phyloP scores from a whole-genome alignment of 2,329 filamentous ascomycete species.

The Cadophora luteo-olivacea region DNA sequence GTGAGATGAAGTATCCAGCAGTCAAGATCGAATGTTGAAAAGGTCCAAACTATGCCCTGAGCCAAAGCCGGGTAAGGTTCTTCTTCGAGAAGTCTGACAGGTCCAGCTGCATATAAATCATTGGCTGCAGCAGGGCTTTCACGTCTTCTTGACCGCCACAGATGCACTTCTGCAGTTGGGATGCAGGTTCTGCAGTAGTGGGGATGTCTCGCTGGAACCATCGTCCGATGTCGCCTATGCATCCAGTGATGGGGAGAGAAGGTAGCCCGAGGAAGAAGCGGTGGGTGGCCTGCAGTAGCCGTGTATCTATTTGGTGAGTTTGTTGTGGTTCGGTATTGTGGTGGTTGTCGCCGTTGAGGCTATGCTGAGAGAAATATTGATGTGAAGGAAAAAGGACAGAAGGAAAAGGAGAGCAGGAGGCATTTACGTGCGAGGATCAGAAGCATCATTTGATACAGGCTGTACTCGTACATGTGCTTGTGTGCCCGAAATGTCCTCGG shows the following conservation, averaged over 20 bases:
- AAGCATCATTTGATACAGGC: slow-evolving; percentile 11
- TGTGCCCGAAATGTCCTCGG: background rate
- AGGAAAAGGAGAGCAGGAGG: background rate
- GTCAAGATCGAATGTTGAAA: background rate
- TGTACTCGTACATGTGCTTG: background rate
- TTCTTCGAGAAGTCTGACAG: slow-evolving; percentile 3
- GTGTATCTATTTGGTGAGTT: background rate
- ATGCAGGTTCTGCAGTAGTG: slow-evolving; percentile 22
- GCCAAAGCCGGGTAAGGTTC: background rate
- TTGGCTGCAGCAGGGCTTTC: slow-evolving; percentile 2
- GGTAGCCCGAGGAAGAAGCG: slow-evolving; percentile 10
- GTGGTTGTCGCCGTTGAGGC: slow-evolving; percentile 1
- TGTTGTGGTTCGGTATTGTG: background rate
- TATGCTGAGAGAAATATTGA: background rate
- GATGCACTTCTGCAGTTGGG: slow-evolving; percentile 18
- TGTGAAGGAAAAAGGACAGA: background rate
- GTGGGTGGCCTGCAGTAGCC: background rate
- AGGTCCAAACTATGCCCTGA: background rate
- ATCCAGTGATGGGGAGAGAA: slow-evolving; percentile 4
- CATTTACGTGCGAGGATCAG: background rate
- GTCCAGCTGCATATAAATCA: slow-evolving; percentile 3
- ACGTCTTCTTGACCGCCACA: slow-evolving; percentile 18
- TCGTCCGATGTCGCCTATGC: slow-evolving; percentile 18
- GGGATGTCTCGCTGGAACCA: slow-evolving; percentile 18
- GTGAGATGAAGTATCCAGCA: no score